Conservation (phyloP, 345 rosid species). For the Eucalyptus shirleyi region DNA sequence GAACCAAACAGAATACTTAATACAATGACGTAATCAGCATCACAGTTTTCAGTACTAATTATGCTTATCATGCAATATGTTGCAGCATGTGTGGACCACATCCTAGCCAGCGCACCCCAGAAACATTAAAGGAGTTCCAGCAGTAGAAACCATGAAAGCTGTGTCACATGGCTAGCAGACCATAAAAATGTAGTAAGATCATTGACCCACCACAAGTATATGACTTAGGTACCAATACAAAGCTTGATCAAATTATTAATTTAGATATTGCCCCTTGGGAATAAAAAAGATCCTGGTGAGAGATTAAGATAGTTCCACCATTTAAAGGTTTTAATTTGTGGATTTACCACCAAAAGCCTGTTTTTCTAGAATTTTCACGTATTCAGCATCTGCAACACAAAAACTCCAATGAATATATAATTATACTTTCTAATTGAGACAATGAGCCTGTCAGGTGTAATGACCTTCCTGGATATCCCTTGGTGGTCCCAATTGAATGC, state of each 20-base stretch:
- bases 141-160: neutral
- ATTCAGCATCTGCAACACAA: neutral
- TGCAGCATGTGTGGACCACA: neutral
- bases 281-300: neutral
- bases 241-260: neutral
- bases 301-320: neutral
- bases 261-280: neutral
- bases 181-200: neutral
- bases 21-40: neutral
- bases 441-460: neutral
- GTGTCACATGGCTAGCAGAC: neutral
- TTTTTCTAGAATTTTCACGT: neutral
- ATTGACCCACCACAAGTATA: neutral
- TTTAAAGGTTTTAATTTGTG: neutral
- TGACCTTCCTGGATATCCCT: constrained; percentile 81
- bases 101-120: neutral
- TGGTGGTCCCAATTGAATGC: constrained; percentile 54
- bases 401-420: neutral
- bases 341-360: neutral
- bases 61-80: neutral
- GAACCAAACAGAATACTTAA: neutral
- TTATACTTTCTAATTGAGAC: neutral
- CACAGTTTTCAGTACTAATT: neutral
- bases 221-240: neutral
- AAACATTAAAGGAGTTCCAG: neutral